Percentiles rank a stretch among this genome's conserved stretches.
These are phyloP conservation scores for Kurtzmaniella fragi DNA, from an alignment of 805 yeast species.

Conservation along the genomic window DNA sequence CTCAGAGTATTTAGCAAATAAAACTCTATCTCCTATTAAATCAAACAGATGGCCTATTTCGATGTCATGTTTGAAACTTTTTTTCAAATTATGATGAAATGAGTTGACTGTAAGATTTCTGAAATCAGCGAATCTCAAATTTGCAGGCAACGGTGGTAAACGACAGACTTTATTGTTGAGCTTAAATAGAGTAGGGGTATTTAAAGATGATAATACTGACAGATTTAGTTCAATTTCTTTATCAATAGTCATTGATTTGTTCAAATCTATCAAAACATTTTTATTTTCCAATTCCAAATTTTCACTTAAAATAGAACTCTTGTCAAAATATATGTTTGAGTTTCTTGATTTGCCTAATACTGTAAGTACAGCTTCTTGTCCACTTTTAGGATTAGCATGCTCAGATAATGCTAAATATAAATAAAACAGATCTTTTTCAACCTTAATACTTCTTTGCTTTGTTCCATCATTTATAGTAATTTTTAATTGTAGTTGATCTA, in stretches of 20 bases:
- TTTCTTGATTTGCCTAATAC: neutral
- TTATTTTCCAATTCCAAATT: too few relatives aligned
- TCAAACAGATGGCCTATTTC: too few relatives aligned
- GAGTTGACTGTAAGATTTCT: too few relatives aligned
- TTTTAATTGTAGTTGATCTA: neutral
- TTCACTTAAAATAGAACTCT: too few relatives aligned
- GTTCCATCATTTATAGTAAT: neutral
- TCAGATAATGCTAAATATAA: neutral
- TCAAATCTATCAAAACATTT: too few relatives aligned
- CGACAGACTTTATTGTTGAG: neutral
- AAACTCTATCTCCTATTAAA: too few relatives aligned
- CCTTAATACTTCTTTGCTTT: neutral
- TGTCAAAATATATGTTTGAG: neutral
- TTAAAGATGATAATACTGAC: neutral
- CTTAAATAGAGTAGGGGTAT: neutral
- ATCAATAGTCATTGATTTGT: too few relatives aligned
- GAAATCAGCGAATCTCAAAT: neutral
- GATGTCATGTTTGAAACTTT: too few relatives aligned
- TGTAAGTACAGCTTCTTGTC: neutral
- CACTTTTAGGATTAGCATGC: neutral
- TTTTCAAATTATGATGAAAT: too few relatives aligned
- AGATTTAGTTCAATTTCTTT: neutral
- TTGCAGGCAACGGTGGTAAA: slow-evolving; percentile 2
- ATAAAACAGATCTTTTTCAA: neutral
- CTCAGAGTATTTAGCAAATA: too few relatives aligned